These are phyloP conservation scores for Russula virescens DNA, from an alignment of 768 basidiomycete species.

Conservation along the genomic window DNA sequence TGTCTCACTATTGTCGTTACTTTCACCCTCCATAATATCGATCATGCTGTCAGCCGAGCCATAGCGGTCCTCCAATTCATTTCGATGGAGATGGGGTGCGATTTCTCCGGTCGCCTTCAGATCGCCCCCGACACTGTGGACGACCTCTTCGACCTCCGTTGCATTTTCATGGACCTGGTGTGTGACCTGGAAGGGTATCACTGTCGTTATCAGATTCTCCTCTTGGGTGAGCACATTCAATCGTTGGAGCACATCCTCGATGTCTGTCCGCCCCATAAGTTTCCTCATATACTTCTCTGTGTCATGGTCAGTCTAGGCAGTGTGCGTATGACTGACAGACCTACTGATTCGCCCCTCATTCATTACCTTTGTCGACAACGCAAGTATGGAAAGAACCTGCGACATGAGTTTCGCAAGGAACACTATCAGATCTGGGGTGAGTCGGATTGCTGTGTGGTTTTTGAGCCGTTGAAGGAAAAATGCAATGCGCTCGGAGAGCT, in stretches of 20 bases:
- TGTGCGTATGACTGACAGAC: neutral
- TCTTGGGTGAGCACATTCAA: neutral
- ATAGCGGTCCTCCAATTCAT: too few species aligned
- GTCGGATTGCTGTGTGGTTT: neutral
- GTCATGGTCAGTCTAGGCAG: neutral
- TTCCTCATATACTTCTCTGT: neutral
- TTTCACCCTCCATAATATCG: too few species aligned
- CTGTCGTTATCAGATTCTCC: neutral
- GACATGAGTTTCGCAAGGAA: neutral
- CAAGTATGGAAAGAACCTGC: neutral
- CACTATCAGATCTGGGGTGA: neutral
- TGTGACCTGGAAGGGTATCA: neutral
- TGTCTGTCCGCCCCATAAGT: neutral
- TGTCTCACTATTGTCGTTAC: too few species aligned
- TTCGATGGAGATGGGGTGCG: too few species aligned
- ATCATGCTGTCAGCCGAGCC: too few species aligned
- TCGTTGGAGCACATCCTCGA: neutral
- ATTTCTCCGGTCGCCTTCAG: neutral
- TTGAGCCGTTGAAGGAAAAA: neutral
- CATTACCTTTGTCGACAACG: neutral
- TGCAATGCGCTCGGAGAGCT: neutral
- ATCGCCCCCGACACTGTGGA: neutral
- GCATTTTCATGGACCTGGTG: neutral
- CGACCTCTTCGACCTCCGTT: neutral
- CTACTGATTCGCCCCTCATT: neutral